phyloP scores from a whole-genome alignment of 805 yeast genomes.

The Starmerella riodocensis region DNA sequence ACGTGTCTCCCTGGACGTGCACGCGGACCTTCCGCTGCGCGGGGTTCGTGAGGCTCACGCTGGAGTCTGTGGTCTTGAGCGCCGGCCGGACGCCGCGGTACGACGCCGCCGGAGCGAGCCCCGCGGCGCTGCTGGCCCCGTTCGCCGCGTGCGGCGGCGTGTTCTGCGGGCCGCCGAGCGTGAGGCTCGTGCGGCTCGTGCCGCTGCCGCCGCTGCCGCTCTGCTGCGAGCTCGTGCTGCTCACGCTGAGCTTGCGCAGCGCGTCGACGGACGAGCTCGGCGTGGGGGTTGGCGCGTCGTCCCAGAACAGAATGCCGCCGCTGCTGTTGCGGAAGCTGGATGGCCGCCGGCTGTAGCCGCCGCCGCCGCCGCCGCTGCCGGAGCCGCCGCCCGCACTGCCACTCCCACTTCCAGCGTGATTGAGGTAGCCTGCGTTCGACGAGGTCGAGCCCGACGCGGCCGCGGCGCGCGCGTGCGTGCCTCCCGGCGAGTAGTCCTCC shows the following conservation, averaged over 20 bases:
- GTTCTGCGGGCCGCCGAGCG: not conserved
- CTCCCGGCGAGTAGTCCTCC: too few species aligned
- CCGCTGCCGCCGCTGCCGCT: conserved; percentile 5
- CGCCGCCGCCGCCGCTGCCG: too few species aligned
- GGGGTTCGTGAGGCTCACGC: conserved; percentile 5
- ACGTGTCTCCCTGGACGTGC: conserved; percentile 31
- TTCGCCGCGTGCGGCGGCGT: conserved; percentile 2
- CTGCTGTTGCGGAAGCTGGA: conserved; percentile 3
- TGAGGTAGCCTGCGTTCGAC: too few species aligned
- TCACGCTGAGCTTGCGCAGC: conserved; percentile 17
- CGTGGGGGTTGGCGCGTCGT: conserved; percentile 11
- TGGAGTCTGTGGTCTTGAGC: conserved; percentile 9
- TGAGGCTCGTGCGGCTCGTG: conserved; percentile 5
- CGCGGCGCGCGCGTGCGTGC: too few species aligned
- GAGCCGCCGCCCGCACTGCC: too few species aligned
- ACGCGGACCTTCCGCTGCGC: conserved; percentile 27
- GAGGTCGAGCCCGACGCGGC: too few species aligned
- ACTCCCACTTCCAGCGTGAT: too few species aligned
- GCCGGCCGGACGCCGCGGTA: not conserved
- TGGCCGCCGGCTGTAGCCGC: conserved; percentile 5
- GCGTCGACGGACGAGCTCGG: conserved; percentile 15
- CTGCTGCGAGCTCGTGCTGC: conserved; percentile 15
- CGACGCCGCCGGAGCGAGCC: not conserved
- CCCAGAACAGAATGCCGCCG: conserved; percentile 16
- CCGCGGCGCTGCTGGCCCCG: not conserved